Base-by-base conservation (phyloP, 805 yeast genomes). In the Metschnikowia borealis region DNA sequence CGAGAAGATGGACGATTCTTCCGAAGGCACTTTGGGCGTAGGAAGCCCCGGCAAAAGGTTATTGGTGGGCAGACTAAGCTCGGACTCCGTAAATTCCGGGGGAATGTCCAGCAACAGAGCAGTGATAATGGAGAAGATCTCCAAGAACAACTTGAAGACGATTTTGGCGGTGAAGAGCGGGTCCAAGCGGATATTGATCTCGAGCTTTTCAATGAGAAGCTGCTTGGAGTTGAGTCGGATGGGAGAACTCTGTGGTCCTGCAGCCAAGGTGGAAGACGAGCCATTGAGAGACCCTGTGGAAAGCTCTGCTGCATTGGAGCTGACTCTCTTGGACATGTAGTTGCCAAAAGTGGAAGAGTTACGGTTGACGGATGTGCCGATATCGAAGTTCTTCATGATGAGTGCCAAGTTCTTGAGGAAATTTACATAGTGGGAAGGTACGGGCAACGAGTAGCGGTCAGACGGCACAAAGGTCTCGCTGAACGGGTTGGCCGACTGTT, bases 201-300 rank as follows among this genome's bases (percentile, higher is more conserved):
- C 78, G 38, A 74, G 60, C 57, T 73, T 74, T 50, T 74, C 78
- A 20, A 74, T 71, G 37, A 70, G 62, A 38, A 74, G 62, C 49
- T 74, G 78, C 36, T 65, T 64, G 15, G 77, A 68, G 49, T 63
- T 70, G 47, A 73, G 57, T 52, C 66, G 65, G 42, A 73, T 71
- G 14, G 78, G 78, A 15, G 76, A 71, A 17, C 59, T 51, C 50
- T 59, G 62, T 18, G 57, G 18, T 2, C 17, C 36, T 2, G 36
- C 48, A 26, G 39, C 23, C 33, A 44, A 11, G 7, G 46, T 44
- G 20, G 46, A 23, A 3, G 40, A 15, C 29, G 55, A 40, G 44
- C 43, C 52, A 38, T 26, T 36, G 26, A 47, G 40, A 3, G 49
- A 45, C 17, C 54, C 49, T 6, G 14, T 42, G 48, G 38, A 11